A percentile compares a stretch with the other conserved stretches of the same genome.
Evolutionary conservation across 2,329 filamentous ascomycete species (phyloP).

Genomic region (Botrytis paeoniae): DNA sequence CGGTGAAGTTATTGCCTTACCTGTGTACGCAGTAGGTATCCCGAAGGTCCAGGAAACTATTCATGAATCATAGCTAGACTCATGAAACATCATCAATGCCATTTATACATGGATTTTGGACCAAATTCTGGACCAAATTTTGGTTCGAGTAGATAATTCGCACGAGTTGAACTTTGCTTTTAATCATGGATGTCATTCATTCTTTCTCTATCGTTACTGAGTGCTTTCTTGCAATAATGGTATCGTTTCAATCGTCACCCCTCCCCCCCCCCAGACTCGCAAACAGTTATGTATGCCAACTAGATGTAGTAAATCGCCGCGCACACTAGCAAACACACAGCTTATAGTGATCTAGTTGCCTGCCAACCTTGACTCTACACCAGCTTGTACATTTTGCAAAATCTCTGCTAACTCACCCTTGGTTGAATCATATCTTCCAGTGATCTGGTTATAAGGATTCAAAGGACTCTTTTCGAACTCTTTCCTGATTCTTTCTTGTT

Average conservation of each 20-base stretch:
- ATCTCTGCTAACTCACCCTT: slow-evolving; percentile 72
- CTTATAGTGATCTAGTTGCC: slow-evolving; percentile 27
- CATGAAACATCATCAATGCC: neutral
- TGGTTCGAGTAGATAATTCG: neutral
- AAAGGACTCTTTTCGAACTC: slow-evolving; percentile 94
- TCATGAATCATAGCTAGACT: neutral
- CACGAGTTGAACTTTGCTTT: neutral
- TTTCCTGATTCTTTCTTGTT: slow-evolving; percentile 77
- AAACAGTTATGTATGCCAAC: neutral
- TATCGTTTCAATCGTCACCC: slow-evolving; percentile 12
- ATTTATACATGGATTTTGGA: neutral
- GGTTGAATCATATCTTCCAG: slow-evolving; percentile 70
- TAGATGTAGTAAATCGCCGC: neutral
- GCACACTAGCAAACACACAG: neutral
- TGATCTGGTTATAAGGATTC: slow-evolving; percentile 91
- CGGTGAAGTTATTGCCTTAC: slow-evolving; percentile 21
- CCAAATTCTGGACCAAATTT: too few species aligned
- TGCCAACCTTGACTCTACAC: slow-evolving; percentile 69
- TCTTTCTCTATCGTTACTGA: slow-evolving; percentile 8
- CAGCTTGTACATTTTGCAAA: slow-evolving; percentile 63
- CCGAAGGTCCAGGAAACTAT: neutral
- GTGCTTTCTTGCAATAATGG: neutral
- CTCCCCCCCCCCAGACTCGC: neutral
- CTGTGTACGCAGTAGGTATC: too few species aligned
- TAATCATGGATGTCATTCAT: slow-evolving; percentile 16